These are phyloP conservation scores for Metschnikowia bowlesiae DNA, from an alignment of 805 yeast genomes.

Conservation along the genomic window DNA sequence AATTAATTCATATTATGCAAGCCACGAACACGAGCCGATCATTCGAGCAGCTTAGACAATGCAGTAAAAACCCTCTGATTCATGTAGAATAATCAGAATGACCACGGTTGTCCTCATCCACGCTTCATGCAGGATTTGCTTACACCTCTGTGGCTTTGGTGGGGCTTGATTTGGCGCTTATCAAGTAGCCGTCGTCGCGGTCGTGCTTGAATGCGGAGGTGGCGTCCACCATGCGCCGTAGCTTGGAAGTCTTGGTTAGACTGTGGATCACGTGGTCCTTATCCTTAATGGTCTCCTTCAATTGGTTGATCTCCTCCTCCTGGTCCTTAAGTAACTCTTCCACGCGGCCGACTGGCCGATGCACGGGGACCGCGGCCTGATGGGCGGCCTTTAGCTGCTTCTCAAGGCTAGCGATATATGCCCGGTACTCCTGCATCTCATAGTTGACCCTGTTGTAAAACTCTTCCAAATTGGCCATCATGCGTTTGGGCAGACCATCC, in stretches of 20 bases:
- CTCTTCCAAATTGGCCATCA: slow-evolving; percentile 47
- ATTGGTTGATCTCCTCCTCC: slow-evolving; percentile 63
- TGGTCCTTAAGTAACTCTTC: slow-evolving; percentile 49
- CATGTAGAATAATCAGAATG: too few relatives aligned
- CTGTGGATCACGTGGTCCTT: slow-evolving; percentile 80
- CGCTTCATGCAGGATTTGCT: too few relatives aligned
- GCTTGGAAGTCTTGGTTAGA: slow-evolving; percentile 58
- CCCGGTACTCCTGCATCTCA: slow-evolving; percentile 56
- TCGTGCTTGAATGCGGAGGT: slow-evolving; percentile 14
- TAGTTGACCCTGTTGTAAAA: slow-evolving; percentile 43
- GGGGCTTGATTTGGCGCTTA: background rate
- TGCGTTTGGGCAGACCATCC: slow-evolving; percentile 32
- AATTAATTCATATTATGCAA: too few relatives aligned
- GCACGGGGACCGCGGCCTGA: slow-evolving; percentile 13
- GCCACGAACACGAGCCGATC: too few relatives aligned
- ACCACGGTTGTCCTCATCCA: too few relatives aligned
- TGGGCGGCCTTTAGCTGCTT: slow-evolving; percentile 39
- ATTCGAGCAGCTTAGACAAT: too few relatives aligned
- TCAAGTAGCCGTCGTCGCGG: background rate
- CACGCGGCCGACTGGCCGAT: background rate
- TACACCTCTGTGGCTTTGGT: background rate
- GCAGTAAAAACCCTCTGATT: too few relatives aligned
- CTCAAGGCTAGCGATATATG: slow-evolving; percentile 59
- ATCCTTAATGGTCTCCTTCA: slow-evolving; percentile 58
- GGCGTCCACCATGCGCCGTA: slow-evolving; percentile 45